Evolutionary conservation across 352 stramenopile genomes (phyloP).

Genomic region (Phytopythium montanum): DNA sequence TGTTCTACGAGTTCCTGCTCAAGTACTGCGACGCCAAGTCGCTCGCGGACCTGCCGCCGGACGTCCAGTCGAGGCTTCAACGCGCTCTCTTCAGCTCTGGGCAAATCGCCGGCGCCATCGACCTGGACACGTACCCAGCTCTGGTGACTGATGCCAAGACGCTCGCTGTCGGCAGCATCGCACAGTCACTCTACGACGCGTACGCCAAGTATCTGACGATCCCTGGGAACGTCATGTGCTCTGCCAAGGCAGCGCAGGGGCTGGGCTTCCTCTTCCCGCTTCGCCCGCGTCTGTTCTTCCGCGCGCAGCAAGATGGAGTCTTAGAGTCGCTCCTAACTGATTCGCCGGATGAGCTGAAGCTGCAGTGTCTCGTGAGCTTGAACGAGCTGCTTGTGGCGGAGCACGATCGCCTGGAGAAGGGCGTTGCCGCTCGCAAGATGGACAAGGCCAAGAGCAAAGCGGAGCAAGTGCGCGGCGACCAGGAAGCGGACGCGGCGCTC

Average conservation of each 20-base stretch:
- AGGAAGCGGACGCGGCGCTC: constrained; percentile 80
- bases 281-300: constrained; percentile 62
- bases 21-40: constrained; percentile 41
- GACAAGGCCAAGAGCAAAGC: constrained; percentile 61
- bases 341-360: constrained; percentile 37
- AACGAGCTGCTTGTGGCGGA: constrained; percentile 69
- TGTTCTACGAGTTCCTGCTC: constrained; percentile 55
- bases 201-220: constrained; percentile 51
- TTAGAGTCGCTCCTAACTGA: constrained; percentile 44
- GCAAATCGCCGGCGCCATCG: constrained; percentile 59
- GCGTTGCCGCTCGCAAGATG: constrained; percentile 30
- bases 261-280: constrained; percentile 78
- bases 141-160: constrained; percentile 22
- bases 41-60: constrained; percentile 26
- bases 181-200: constrained; percentile 56
- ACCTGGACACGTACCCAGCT: constrained; percentile 49
- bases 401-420: constrained; percentile 65
- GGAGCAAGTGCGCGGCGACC: constrained; percentile 80
- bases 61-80: constrained; percentile 51
- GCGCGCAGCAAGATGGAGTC: constrained; percentile 66
- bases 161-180: constrained; percentile 45
- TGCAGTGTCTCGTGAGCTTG: constrained; percentile 73
- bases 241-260: constrained; percentile 75
- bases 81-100: constrained; percentile 70
- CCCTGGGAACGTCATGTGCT: constrained; percentile 38